phyloP scores from a whole-genome alignment of 495 filamentous ascomycete genomes.

The Chaetomidium leptoderma region DNA sequence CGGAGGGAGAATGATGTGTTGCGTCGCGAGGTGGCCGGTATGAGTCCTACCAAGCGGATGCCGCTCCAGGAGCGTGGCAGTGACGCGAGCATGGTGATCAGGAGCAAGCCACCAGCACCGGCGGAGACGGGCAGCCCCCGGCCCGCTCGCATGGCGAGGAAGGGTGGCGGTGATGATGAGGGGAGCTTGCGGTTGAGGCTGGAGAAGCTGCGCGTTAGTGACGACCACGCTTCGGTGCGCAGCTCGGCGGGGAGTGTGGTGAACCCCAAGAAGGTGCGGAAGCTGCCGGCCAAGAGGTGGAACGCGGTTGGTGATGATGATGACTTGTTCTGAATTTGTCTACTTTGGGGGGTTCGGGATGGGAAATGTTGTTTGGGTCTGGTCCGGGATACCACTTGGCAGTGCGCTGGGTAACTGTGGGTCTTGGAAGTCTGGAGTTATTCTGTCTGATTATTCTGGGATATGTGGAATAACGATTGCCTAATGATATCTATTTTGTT shows the following conservation, averaged over 20 bases:
- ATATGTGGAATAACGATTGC: too few species aligned
- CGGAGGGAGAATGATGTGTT: slow-evolving; percentile 49
- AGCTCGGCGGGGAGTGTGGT: slow-evolving; percentile 11
- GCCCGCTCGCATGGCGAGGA: neutral
- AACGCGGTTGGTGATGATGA: slow-evolving; percentile 34
- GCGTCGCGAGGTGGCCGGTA: slow-evolving; percentile 43
- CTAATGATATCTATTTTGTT: too few species aligned
- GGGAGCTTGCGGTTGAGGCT: slow-evolving; percentile 21
- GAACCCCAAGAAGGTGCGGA: slow-evolving; percentile 41
- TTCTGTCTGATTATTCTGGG: neutral
- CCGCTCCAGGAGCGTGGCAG: slow-evolving; percentile 43
- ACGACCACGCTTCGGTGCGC: slow-evolving; percentile 13
- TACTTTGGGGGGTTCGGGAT: neutral
- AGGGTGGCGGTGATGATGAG: slow-evolving; percentile 12
- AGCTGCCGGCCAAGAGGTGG: slow-evolving; percentile 38
- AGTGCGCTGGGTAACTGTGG: neutral
- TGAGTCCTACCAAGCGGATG: slow-evolving; percentile 41
- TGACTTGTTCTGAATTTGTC: slow-evolving; percentile 31
- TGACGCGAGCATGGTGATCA: neutral
- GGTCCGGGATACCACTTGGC: slow-evolving; percentile 12
- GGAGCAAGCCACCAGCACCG: neutral
- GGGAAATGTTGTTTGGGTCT: neutral
- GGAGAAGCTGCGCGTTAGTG: slow-evolving; percentile 27
- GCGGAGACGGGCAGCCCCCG: slow-evolving; percentile 21
- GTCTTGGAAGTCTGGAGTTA: too few species aligned